Evolutionary conservation across 768 basidiomycete genomes (phyloP).

Genomic region (Trametes meyenii): DNA sequence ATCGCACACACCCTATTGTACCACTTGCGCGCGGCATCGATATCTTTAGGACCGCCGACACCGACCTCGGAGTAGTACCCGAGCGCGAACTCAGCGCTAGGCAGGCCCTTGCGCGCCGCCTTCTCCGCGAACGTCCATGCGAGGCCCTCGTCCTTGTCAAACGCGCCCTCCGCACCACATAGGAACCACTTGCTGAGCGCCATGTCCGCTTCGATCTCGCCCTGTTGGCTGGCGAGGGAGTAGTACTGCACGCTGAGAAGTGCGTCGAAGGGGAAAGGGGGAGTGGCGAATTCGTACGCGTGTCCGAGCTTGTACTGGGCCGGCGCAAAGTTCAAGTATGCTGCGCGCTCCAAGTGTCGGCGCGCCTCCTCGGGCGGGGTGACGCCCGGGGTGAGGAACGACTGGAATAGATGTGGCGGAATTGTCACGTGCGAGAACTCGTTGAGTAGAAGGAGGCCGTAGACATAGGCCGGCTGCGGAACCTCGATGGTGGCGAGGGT

Average conservation of each 20-base stretch:
- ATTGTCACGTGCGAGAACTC: constrained; percentile 77
- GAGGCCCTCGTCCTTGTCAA: constrained; percentile 86
- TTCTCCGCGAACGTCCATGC: constrained; percentile 92
- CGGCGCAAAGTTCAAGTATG: constrained; percentile 81
- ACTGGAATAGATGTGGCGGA: constrained; percentile 50
- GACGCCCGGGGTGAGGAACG: constrained; percentile 55
- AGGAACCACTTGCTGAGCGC: constrained; percentile 97
- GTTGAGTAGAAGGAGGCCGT: constrained; percentile 81
- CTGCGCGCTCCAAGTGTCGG: constrained; percentile 79
- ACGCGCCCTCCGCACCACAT: constrained; percentile 75
- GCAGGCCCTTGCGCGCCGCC: constrained; percentile 70
- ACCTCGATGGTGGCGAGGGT: constrained; percentile 69
- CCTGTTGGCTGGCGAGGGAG: constrained; percentile 76
- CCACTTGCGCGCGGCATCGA: constrained; percentile 73
- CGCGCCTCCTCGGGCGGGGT: constrained; percentile 64
- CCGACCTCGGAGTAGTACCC: constrained; percentile 96
- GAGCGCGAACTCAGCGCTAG: constrained; percentile 91
- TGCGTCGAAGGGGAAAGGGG: constrained; percentile 87
- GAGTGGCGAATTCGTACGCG: constrained; percentile 87
- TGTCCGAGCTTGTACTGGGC: constrained; percentile 94
- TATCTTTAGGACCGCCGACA: constrained; percentile 70
- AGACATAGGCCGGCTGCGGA: constrained; percentile 89
- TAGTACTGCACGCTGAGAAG: constrained; percentile 92
- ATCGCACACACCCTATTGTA: constrained; percentile 58
- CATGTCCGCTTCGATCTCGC: constrained; percentile 95